Base-by-base conservation (phyloP, 2,329 filamentous ascomycete genomes). In the Chaetomium sp. region DNA sequence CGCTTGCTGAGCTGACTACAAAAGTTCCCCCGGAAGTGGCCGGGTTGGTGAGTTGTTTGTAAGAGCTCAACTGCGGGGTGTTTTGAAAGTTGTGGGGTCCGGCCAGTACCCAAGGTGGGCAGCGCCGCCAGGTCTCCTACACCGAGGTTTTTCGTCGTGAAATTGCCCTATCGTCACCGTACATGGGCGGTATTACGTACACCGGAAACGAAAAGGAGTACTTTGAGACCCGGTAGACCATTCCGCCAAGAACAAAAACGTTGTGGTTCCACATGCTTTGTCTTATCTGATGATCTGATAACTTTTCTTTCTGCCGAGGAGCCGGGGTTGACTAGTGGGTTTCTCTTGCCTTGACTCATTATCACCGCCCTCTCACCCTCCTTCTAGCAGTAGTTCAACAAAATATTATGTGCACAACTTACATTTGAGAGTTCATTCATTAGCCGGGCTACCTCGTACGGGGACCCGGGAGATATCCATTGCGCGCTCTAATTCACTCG, bases 261-360 rank as follows among this genome's bases (percentile, higher is more conserved):
- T 2, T 27, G 12, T 9, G 11, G 49, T 4, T 43, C 49, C 49
- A 43, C 49, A 14, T n/a, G 32, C 27, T 32, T 19, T 50, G 32
- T 42, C 35, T 60, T 61, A 61, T 61, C 59, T 50, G 58, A 60
- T 60, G 55, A 60, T 61, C 59, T 60, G 58, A 61, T 61, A 58
- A 55, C 35, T 46, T 52, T 50, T 41, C 47, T 56, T 45, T 38
- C 40, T 27, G 42, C 40, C 10, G 41, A 43, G 11, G 5, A 42
- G 11, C 45, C 55, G 34, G 49, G 50, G 55, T 47, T 58, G 33
- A 40, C 41, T 46, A 49, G 54, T 34, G n/a, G 14, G 53, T 51
- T 53, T 42, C 36, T 55, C 46, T 49, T 14, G 4, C 2, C 33
- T 56, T 56, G 57, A 59, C 50, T 59, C 57, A 56, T 51, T 44